These are phyloP conservation scores for Camelina laxa DNA, from an alignment of 345 rosid species.

Conservation along the genomic window DNA sequence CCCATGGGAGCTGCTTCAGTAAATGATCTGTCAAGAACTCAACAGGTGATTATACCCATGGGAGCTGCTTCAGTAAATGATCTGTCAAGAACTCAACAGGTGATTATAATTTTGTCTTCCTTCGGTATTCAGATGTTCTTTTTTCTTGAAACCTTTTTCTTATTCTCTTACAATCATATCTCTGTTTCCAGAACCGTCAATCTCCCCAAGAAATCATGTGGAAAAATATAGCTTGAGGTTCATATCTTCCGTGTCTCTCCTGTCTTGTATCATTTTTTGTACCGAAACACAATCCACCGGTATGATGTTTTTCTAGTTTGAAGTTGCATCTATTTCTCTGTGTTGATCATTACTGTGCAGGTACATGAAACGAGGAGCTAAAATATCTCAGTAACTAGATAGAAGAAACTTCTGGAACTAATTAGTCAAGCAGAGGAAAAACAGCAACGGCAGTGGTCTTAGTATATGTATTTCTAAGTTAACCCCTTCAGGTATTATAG, in stretches of 20 bases:
- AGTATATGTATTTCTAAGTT: constrained; percentile 16
- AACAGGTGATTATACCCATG: constrained; percentile 60
- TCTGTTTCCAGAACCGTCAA: constrained; percentile 56
- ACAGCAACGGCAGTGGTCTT: constrained; percentile 21
- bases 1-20: constrained; percentile 53
- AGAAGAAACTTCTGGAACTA: constrained; percentile 23
- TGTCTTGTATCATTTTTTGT: constrained; percentile 20
- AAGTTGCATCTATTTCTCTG: constrained; percentile 19
- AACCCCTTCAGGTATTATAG: constrained; percentile 27
- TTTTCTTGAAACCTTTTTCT: background rate
- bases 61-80: constrained; percentile 57
- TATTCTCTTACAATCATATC: constrained; percentile 9
- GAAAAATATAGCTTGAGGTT: constrained; percentile 85
- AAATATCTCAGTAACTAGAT: constrained; percentile 14
- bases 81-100: constrained; percentile 70
- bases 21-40: constrained; percentile 60
- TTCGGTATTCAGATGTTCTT: background rate
- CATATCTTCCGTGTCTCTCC: constrained; percentile 22
- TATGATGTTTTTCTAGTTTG: constrained; percentile 17
- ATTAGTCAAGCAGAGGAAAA: constrained; percentile 30
- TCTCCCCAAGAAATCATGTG: constrained; percentile 69
- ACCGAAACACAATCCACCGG: constrained; percentile 4
- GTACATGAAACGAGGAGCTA: constrained; percentile 39
- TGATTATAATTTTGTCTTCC: constrained; percentile 34
- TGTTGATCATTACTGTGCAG: constrained; percentile 27